Base-by-base conservation (phyloP, 495 filamentous ascomycete species). In the Tuber umbilicatum region DNA sequence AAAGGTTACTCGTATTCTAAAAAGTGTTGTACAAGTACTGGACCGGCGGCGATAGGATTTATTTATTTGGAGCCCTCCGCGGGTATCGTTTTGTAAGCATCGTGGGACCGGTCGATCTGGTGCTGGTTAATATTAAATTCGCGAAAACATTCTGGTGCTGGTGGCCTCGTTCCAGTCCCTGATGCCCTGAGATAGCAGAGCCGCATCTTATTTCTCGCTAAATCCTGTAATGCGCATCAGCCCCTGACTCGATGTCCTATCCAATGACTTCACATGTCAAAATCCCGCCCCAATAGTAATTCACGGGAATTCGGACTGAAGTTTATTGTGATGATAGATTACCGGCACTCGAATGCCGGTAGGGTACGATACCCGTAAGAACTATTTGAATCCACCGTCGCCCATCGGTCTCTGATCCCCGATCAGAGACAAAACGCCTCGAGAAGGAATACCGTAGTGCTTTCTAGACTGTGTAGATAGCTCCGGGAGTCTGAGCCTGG, bases 121-220 rank as follows among this genome's bases (percentile, higher is more conserved):
- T 35, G n/a, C 27, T 5, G 27, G 55, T 17, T n/a, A n/a, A n/a
- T n/a, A n/a, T n/a, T n/a, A n/a, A n/a, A n/a, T n/a, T n/a, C n/a
- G n/a, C n/a, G n/a, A n/a, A n/a, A n/a, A n/a, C n/a, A n/a, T n/a
- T 35, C 14, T 17, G 4, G 55, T 35, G n/a, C 27, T 5, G 27
- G 55, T 17, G 55, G 27, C 3, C 27, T 31, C 55, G 17, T 16
- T 17, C 27, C 27, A 35, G 14, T 14, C 14, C 6, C 55, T 64
- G 12, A 31, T 64, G n/a, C 14, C 55, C 27, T 35, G 27, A 31
- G 23, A 6, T 4, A 31, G 31, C 12, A 64, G 55, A 64, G 55
- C 55, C 55, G 55, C 55, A 64, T 64, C 55, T 64, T 64, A 64
- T 64, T 64, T 64, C 55, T 64, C 55, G 55, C 27, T 35, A 35